phyloP scores from a whole-genome alignment of 352 stramenopile genomes.

The Phytophthora foliorum region DNA sequence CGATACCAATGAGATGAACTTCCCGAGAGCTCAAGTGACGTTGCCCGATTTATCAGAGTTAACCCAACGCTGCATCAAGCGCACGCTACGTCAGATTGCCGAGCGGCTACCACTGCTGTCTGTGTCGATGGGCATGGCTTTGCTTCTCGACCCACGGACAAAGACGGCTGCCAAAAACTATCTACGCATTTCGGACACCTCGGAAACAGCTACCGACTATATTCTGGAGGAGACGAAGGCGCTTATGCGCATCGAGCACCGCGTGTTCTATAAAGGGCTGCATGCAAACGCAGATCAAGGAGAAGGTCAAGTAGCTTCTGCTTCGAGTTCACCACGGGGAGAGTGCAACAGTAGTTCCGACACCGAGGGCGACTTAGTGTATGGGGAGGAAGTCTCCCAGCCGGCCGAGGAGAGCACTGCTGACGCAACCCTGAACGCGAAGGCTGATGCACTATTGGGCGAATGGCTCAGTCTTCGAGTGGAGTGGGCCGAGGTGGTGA shows the following conservation, averaged over 20 bases:
- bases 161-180: too few relatives aligned
- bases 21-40: not conserved
- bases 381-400: conserved; percentile 1
- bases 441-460: not conserved
- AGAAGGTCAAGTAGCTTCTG: not conserved
- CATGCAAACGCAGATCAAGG: not conserved
- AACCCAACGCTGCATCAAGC: not conserved
- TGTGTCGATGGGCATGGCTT: not conserved
- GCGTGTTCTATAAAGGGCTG: not conserved
- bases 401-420: not conserved
- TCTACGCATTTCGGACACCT: too few relatives aligned
- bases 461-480: too few relatives aligned
- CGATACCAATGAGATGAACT: too few relatives aligned
- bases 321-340: not conserved
- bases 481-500: too few relatives aligned
- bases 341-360: conserved; percentile 2
- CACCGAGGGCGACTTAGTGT: not conserved
- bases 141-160: not conserved
- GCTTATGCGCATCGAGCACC: not conserved
- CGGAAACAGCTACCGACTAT: not conserved
- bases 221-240: not conserved
- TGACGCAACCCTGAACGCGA: conserved; percentile 5
- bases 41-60: not conserved
- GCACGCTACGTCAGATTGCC: not conserved
- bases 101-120: not conserved